Evolutionary conservation across 805 yeast genomes (phyloP).

Genomic region (Hanseniaspora occidentalis): DNA sequence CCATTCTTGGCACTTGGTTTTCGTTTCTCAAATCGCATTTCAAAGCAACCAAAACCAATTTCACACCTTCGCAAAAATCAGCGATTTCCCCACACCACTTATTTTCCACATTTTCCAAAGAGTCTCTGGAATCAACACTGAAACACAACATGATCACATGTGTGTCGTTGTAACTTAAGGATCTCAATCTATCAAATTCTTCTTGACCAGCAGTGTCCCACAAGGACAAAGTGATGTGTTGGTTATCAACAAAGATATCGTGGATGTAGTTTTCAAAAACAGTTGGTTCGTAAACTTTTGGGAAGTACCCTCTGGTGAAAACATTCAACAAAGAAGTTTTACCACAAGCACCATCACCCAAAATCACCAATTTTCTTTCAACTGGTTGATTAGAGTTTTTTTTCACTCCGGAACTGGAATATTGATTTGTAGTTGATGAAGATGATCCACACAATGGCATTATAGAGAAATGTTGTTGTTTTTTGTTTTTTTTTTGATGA

Average conservation of each 20-base stretch:
- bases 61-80: slow-evolving; percentile 94
- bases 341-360: slow-evolving; percentile 99
- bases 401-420: background rate
- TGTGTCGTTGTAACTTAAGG: slow-evolving; percentile 87
- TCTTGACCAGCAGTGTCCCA: slow-evolving; percentile 99
- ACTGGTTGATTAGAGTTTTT: slow-evolving; percentile 27
- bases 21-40: slow-evolving; percentile 82
- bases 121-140: slow-evolving; percentile 86
- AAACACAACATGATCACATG: slow-evolving; percentile 96
- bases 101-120: slow-evolving; percentile 85
- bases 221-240: slow-evolving; percentile 78
- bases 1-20: slow-evolving; percentile 24
- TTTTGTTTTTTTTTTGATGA: slow-evolving; percentile 2
- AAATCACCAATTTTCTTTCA: slow-evolving; percentile 83
- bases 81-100: slow-evolving; percentile 97
- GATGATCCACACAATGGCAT: slow-evolving; percentile 19
- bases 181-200: slow-evolving; percentile 88
- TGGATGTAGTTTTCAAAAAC: slow-evolving; percentile 96
- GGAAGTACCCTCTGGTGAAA: slow-evolving; percentile 94
- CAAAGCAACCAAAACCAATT: slow-evolving; percentile 82
- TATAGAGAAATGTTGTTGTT: slow-evolving; percentile 9
- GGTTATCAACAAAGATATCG: slow-evolving; percentile 90
- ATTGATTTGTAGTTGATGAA: slow-evolving; percentile 3
- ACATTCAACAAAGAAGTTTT: slow-evolving; percentile 90
- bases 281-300: slow-evolving; percentile 96